phyloP scores from a whole-genome alignment of 2,329 filamentous ascomycete species.

The Daldinia sp. region DNA sequence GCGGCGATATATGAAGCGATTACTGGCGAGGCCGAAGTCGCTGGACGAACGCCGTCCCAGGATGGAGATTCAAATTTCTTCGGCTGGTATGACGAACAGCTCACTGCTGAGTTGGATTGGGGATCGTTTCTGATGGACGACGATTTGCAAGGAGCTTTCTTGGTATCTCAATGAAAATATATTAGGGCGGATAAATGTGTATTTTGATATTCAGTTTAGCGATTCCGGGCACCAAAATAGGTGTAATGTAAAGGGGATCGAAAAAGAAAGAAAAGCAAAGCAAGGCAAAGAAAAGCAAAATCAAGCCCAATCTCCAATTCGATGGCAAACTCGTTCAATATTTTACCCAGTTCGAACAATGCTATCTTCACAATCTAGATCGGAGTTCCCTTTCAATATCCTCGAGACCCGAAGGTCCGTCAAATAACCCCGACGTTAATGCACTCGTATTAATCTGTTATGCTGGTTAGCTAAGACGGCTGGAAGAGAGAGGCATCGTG shows the following conservation, averaged over 20 bases:
- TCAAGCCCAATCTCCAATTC: background rate
- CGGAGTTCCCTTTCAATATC: constrained; percentile 33
- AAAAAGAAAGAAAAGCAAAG: no score
- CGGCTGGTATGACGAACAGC: constrained; percentile 34
- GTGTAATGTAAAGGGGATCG: no score
- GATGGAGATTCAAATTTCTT: constrained; percentile 35
- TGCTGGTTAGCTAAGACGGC: background rate
- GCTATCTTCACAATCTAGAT: constrained; percentile 35
- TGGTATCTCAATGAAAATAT: constrained; percentile 10
- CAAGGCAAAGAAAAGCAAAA: no score
- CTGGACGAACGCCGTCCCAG: constrained; percentile 30
- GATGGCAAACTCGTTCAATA: background rate
- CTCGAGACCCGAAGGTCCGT: constrained; percentile 36
- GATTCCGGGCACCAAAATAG: background rate
- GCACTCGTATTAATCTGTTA: constrained; percentile 26
- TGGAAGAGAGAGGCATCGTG: background rate
- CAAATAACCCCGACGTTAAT: constrained; percentile 30
- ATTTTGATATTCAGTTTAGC: background rate
- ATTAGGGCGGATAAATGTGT: background rate
- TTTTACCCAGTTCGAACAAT: background rate
- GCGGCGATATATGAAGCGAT: constrained; percentile 31
- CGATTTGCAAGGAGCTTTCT: constrained; percentile 26
- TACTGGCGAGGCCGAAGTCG: constrained; percentile 26
- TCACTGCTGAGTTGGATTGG: constrained; percentile 32
- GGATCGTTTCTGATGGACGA: constrained; percentile 32